phyloP scores from a whole-genome alignment of 1,139 yeast genomes.

The Taiozyma sp. region DNA sequence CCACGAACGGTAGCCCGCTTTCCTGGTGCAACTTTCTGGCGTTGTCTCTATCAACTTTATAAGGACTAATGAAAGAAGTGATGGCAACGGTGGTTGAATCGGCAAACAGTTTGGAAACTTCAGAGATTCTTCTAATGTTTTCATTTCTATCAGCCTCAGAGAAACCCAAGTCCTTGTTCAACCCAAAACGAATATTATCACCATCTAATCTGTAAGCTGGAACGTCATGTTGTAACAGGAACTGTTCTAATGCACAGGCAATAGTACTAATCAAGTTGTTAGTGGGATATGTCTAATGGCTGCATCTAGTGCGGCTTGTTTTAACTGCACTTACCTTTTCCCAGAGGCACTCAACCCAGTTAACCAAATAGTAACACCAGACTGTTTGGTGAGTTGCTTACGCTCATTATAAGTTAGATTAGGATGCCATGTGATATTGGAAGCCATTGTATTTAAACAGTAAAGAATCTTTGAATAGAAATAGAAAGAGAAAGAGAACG shows the following conservation, averaged over 20 bases:
- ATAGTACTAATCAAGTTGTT: slow-evolving; percentile 48
- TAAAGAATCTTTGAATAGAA: neutral
- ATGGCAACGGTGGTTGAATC: slow-evolving; percentile 83
- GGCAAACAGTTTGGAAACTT: slow-evolving; percentile 88
- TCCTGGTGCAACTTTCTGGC: slow-evolving; percentile 83
- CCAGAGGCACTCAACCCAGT: slow-evolving; percentile 96
- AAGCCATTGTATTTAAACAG: slow-evolving; percentile 48
- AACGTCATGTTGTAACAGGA: slow-evolving; percentile 59
- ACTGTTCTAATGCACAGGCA: slow-evolving; percentile 91
- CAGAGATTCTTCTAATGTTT: slow-evolving; percentile 90
- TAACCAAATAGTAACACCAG: slow-evolving; percentile 90
- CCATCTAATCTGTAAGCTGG: slow-evolving; percentile 90
- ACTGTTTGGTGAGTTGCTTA: slow-evolving; percentile 63
- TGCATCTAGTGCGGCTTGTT: neutral
- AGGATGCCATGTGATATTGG: slow-evolving; percentile 94
- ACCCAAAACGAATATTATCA: slow-evolving; percentile 89
- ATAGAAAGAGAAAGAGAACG: neutral
- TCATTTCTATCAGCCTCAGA: slow-evolving; percentile 89
- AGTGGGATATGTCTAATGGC: too few relatives aligned
- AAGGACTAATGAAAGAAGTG: slow-evolving; percentile 92
- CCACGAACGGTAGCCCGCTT: slow-evolving; percentile 76
- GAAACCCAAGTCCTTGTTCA: slow-evolving; percentile 92
- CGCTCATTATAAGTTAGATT: slow-evolving; percentile 86
- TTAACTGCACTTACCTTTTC: slow-evolving; percentile 39
- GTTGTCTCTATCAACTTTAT: slow-evolving; percentile 72